phyloP scores from a whole-genome alignment of 2,329 filamentous ascomycete species.

The Xylaria hypoxylon region DNA sequence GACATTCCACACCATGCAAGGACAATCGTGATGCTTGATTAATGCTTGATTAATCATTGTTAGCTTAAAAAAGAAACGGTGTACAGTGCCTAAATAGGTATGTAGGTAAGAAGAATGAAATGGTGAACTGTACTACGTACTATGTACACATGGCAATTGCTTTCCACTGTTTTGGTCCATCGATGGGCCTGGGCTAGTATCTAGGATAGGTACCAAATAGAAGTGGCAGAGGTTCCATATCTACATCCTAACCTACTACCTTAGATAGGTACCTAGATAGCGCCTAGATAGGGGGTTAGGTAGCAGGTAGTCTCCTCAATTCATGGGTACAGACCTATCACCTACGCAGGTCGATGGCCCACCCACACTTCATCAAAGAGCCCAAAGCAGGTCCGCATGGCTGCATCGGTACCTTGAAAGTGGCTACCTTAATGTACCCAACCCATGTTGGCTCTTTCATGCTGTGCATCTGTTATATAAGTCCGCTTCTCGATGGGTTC shows the following conservation, averaged over 20 bases:
- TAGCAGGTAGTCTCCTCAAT: no score
- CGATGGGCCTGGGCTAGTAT: not conserved
- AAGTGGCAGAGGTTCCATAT: no score
- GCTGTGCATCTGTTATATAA: constrained; percentile 33
- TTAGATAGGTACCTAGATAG: no score
- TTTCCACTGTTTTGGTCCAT: constrained; percentile 1
- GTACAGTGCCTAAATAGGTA: constrained; percentile 2
- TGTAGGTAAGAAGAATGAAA: not conserved
- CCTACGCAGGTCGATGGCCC: constrained; percentile 20
- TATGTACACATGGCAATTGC: not conserved
- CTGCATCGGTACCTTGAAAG: constrained; percentile 20
- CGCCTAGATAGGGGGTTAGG: no score
- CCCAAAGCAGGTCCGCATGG: constrained; percentile 24
- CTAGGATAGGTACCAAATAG: not conserved
- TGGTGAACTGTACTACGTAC: not conserved
- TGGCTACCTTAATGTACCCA: constrained; percentile 28
- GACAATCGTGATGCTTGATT: constrained; percentile 6
- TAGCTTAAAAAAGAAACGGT: constrained; percentile 6
- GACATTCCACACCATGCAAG: not conserved
- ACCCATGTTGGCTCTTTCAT: constrained; percentile 29
- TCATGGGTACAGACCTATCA: no score
- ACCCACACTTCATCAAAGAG: constrained; percentile 36
- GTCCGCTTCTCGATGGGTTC: constrained; percentile 43
- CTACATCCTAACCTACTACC: no score
- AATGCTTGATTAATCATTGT: not conserved